Conservation (phyloP, 2,329 filamentous ascomycete species). For the Coniosporium tulheliwenetii region DNA sequence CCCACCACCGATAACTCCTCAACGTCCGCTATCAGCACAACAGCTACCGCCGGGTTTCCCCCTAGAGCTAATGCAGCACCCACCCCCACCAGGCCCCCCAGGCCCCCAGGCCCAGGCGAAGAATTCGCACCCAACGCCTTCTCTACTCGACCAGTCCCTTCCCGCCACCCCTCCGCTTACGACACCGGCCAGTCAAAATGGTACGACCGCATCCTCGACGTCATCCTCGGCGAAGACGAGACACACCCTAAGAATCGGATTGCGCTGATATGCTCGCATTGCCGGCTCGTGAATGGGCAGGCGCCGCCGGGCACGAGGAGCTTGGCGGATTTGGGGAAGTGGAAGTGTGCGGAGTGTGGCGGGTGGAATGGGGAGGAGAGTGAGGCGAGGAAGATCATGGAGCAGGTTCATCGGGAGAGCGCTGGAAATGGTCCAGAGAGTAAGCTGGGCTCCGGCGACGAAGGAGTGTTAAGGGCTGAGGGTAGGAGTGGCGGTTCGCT, state of each 20-base stretch:
- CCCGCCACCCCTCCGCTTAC: slow-evolving; percentile 14
- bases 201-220: slow-evolving; percentile 90
- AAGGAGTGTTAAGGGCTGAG: too few relatives aligned
- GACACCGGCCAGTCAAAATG: slow-evolving; percentile 44
- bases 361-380: slow-evolving; percentile 68
- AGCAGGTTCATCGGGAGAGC: slow-evolving; percentile 34
- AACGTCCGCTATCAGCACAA: slow-evolving; percentile 1
- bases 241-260: slow-evolving; percentile 81
- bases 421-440: slow-evolving; percentile 2
- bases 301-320: slow-evolving; percentile 73
- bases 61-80: too few relatives aligned
- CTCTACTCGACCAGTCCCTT: slow-evolving; percentile 21
- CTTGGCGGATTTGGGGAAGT: slow-evolving; percentile 65
- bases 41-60: background rate
- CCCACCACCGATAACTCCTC: slow-evolving; percentile 3
- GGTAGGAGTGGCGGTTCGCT: too few relatives aligned
- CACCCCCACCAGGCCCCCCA: too few relatives aligned
- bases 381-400: slow-evolving; percentile 57
- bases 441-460: too few relatives aligned
- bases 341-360: slow-evolving; percentile 80
- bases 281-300: slow-evolving; percentile 85
- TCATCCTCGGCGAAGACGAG: slow-evolving; percentile 89
- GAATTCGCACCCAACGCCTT: slow-evolving; percentile 67
- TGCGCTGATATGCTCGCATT: slow-evolving; percentile 67
- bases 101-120: slow-evolving; percentile 23